Conservation (phyloP, 1,284 basidiomycete species). For the Testicularia cyperi region DNA sequence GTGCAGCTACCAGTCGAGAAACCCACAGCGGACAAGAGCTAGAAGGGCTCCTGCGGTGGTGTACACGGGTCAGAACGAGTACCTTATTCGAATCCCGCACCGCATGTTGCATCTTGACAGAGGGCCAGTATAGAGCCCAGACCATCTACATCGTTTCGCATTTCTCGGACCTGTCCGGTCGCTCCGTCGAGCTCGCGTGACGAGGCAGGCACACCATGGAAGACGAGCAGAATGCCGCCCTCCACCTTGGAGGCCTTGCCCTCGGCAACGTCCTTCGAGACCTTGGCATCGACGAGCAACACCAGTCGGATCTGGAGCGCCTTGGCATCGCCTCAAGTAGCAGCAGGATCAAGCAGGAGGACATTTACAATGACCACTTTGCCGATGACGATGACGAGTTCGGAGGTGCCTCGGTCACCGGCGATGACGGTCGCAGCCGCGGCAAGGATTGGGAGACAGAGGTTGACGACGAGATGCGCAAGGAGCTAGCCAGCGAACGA, state of each 20-base stretch:
- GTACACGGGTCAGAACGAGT: too few relatives aligned
- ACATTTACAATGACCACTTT: constrained; percentile 58
- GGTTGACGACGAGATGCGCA: constrained; percentile 43
- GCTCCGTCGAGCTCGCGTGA: too few relatives aligned
- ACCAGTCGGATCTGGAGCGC: constrained; percentile 35
- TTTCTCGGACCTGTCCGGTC: too few relatives aligned
- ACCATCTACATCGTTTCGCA: too few relatives aligned
- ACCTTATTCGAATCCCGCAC: too few relatives aligned
- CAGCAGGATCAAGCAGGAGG: constrained; percentile 44
- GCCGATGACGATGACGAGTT: constrained; percentile 52
- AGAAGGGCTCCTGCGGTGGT: too few relatives aligned
- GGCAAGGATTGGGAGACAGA: constrained; percentile 46
- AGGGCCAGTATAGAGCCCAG: too few relatives aligned
- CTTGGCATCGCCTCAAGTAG: constrained; percentile 36
- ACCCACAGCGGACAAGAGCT: too few relatives aligned
- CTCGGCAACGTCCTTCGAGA: constrained; percentile 57
- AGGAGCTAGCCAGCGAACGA: constrained; percentile 28
- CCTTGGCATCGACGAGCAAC: constrained; percentile 50
- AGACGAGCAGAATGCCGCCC: constrained; percentile 52
- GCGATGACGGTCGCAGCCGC: constrained; percentile 6
- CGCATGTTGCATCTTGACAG: too few relatives aligned
- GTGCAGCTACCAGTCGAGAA: too few relatives aligned
- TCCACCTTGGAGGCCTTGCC: constrained; percentile 55
- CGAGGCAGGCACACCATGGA: constrained; percentile 46
- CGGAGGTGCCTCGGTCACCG: constrained; percentile 4